phyloP scores from a whole-genome alignment of 352 stramenopile species.

The Globisporangium solare region DNA sequence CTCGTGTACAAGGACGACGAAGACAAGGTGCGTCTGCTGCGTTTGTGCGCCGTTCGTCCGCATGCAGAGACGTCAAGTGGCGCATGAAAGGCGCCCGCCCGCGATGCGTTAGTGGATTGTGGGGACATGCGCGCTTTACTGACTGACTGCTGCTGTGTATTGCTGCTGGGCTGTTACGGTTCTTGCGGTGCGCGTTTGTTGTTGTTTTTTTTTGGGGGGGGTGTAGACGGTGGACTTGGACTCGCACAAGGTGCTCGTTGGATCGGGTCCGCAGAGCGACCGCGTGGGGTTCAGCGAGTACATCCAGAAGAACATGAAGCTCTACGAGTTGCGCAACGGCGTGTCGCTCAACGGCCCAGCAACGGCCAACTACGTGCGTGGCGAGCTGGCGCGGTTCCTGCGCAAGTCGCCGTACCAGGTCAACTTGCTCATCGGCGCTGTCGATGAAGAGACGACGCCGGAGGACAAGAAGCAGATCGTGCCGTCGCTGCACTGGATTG shows the following conservation, averaged over 20 bases:
- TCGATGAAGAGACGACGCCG: conserved; percentile 40
- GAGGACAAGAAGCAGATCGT: conserved; percentile 23
- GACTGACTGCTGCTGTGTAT: neutral
- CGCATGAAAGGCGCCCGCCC: no score
- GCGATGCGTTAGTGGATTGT: no score
- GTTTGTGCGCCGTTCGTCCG: neutral
- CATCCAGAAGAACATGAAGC: conserved; percentile 90
- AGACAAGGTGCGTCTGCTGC: conserved; percentile 72
- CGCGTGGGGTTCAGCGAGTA: conserved; percentile 84
- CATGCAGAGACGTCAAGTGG: neutral
- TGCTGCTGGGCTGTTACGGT: neutral
- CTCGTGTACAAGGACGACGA: conserved; percentile 92
- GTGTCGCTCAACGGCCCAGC: conserved; percentile 76
- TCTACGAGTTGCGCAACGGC: conserved; percentile 86
- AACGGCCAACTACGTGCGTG: conserved; percentile 82
- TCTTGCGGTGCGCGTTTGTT: neutral
- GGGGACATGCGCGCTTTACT: no score
- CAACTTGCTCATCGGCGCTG: conserved; percentile 76
- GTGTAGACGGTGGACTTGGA: conserved; percentile 63
- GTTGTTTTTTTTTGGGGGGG: neutral
- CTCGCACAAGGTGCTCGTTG: conserved; percentile 78
- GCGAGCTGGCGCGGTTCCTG: conserved; percentile 74
- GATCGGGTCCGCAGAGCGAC: conserved; percentile 71
- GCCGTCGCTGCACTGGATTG: conserved; percentile 86
- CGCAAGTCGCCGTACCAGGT: conserved; percentile 84